Evolutionary conservation across 352 stramenopile genomes (phyloP).

Genomic region (Globisporangium yorkense): DNA sequence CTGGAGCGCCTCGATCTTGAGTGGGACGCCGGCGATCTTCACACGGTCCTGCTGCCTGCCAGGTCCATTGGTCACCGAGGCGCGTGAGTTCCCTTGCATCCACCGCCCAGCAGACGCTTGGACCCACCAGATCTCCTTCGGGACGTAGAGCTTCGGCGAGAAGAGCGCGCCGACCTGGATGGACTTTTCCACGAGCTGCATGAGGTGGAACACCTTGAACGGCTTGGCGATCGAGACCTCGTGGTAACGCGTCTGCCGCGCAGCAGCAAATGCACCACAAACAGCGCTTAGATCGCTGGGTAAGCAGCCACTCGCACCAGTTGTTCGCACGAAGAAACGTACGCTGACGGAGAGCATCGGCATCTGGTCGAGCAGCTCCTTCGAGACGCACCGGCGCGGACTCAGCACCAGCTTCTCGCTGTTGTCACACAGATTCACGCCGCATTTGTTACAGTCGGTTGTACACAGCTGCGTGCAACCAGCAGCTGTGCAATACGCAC

Average conservation of each 20-base stretch:
- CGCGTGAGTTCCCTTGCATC: too few species aligned
- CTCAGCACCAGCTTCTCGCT: conserved; percentile 32
- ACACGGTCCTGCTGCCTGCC: conserved; percentile 58
- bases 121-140: conserved; percentile 68
- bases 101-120: background rate
- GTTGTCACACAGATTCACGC: too few species aligned
- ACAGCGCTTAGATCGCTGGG: background rate
- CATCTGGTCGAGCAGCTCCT: conserved; percentile 69
- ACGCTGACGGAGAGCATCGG: conserved; percentile 58
- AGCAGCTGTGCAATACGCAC: background rate
- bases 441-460: background rate
- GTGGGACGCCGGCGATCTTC: conserved; percentile 42
- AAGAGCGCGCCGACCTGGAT: conserved; percentile 73
- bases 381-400: conserved; percentile 49
- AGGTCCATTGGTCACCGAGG: too few species aligned
- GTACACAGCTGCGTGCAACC: background rate
- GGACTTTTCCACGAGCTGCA: conserved; percentile 77
- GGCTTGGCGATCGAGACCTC: conserved; percentile 44
- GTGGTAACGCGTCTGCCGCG: conserved; percentile 43
- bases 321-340: background rate
- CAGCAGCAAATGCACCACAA: background rate
- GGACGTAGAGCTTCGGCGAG: conserved; percentile 63
- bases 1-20: conserved; percentile 65
- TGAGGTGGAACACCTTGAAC: conserved; percentile 72
- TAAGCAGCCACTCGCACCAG: background rate